Evolutionary conservation across 176 grass and related monocot species (phyloP).

Genomic region (Melocanna baccifera): DNA sequence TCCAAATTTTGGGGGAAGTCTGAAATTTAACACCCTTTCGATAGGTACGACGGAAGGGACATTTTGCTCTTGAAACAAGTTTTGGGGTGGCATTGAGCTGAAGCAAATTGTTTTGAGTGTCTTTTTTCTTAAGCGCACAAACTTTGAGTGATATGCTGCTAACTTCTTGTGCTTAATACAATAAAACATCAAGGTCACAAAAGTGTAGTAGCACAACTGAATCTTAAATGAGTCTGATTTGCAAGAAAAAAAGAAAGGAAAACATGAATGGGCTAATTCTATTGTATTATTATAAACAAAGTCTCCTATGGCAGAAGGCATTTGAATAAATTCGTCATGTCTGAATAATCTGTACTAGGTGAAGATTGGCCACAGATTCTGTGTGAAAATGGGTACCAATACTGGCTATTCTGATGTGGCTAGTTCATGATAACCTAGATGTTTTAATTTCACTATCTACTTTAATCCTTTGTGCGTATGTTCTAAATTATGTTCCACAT

Average conservation of each 20-base stretch:
- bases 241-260: background rate
- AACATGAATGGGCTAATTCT: background rate
- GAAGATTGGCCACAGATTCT: background rate
- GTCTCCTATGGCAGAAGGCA: background rate
- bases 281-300: background rate
- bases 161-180: background rate
- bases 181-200: background rate
- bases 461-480: background rate
- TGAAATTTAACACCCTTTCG: background rate
- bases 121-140: background rate
- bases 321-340: slow-evolving; percentile 1
- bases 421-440: slow-evolving; percentile 12
- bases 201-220: background rate
- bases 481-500: slow-evolving; percentile 46
- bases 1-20: background rate
- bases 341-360: background rate
- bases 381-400: background rate
- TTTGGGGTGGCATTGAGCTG: background rate
- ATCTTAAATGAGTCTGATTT: background rate
- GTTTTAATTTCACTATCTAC: slow-evolving; percentile 12
- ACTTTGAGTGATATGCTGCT: background rate
- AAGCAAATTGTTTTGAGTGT: background rate
- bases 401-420: background rate
- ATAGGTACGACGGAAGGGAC: background rate
- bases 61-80: background rate